Evolutionary conservation across 164 flowering plant species (phyloP).

Genomic region (Taxillus chinensis): DNA sequence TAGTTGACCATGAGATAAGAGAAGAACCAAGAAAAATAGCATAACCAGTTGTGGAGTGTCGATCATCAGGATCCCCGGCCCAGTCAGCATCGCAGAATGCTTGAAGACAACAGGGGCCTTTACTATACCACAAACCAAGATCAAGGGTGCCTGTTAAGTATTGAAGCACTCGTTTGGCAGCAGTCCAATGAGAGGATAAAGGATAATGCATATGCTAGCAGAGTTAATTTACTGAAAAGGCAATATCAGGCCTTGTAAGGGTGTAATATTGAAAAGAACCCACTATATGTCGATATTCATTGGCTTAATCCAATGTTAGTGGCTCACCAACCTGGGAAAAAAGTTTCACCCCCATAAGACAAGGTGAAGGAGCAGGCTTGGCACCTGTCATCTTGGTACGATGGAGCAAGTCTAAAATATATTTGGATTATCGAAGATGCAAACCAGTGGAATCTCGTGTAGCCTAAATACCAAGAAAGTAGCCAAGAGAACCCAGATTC

Average conservation of each 20-base stretch:
- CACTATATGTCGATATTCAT: not conserved
- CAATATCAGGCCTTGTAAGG: slow-evolving; percentile 5
- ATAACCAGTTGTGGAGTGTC: not conserved
- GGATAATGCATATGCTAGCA: slow-evolving; percentile 6
- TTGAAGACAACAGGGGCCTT: not conserved
- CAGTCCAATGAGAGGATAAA: not conserved
- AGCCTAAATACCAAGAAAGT: slow-evolving; percentile 1
- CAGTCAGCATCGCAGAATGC: slow-evolving; percentile 9
- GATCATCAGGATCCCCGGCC: not conserved
- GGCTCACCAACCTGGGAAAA: no score
- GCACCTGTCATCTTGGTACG: not conserved
- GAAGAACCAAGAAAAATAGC: not conserved
- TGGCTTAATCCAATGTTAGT: not conserved
- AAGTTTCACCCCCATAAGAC: not conserved
- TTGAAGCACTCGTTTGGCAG: slow-evolving; percentile 4
- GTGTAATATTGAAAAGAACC: slow-evolving; percentile 5
- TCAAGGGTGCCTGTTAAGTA: not conserved
- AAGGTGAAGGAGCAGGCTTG: not conserved
- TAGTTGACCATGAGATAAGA: slow-evolving; percentile 6
- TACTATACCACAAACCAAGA: not conserved
- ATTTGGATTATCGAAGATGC: not conserved
- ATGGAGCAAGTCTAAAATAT: not conserved
- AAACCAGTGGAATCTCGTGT: not conserved
- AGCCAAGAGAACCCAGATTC: not conserved
- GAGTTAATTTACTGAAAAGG: not conserved